Base-by-base conservation (phyloP, 805 yeast species). In the Sugiyamaella valdiviana region DNA sequence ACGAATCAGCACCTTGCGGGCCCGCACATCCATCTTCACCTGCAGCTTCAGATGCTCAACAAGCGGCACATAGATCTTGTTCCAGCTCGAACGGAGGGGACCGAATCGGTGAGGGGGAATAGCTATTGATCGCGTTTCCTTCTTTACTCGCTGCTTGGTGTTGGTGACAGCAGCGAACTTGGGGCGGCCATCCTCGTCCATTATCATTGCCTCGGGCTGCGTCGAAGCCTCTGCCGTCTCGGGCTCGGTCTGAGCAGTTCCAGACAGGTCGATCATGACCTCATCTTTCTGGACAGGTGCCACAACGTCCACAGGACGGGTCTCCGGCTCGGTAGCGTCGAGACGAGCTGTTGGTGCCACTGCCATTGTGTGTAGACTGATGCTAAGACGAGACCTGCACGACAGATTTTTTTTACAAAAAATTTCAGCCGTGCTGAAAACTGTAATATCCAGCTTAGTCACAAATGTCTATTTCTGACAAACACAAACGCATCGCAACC, bases 71-170 rank as follows among this genome's bases (percentile, higher is more conserved):
- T 93, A 93, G 40, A 93, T 83, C 65, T 93, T 93, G 40, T 87
- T 77, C 99, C 99, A 93, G 41, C 82, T 76, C 55, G 79, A 79
- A 66, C 88, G 85, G 60, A 93, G 76, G 20, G 99, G 99, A 1
- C 95, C 77, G 89, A 93, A 84, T 75, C 99, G 79, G 66, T 93
- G 98, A 24, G 97, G 98, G 37, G 99, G 99, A 26, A 93, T 95
- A 2, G 91, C 79, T 9, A 93, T 85, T 62, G 90, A 90, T 70
- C 98, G 77, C 47, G 83, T 76, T 67, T 91, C 97, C 46, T 83
- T 71, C 67, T 88, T 88, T 24, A 87, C 90, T 54, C 75, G 78
- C 70, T 73, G 69, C 36, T 77, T 77, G 3, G 82, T 64, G 50
- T 76, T 74, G 12, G 83, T 75, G 21, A 88, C 91, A n/a, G 90